Evolutionary conservation across 1,284 basidiomycete genomes (phyloP), one percentile per base, ranked within the genome.

Genomic region (Cryptococcus wingfieldii): DNA sequence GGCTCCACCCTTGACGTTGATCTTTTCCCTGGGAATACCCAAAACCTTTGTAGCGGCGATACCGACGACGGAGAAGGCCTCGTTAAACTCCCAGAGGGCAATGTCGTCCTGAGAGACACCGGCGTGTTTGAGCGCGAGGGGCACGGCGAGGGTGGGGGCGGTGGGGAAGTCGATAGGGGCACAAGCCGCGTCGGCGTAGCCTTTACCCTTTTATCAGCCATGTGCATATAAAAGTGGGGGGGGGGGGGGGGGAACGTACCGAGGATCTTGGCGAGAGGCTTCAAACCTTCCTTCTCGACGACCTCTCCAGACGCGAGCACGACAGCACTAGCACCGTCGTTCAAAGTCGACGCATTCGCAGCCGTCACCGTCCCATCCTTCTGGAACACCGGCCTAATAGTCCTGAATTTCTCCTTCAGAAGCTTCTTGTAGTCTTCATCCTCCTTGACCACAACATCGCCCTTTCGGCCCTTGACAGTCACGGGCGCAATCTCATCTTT

Each of bases 351-450:
- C 4, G 95, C 90, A 80, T 98, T 98, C 59, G 93, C 95, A 54
- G 95, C 88, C 18, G 93, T 97, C 73, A 98, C 92, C 48, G 83
- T 86, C 53, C 95, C 95, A 62, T 87, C 83, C 80, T 83, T 82
- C 64, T 89, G 89, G 83, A 98, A 98, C 27, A 89, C 88, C 47
- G 90, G 87, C 62, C 85, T 85, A 53, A 98, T 83, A 31, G 85
- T 81, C 47, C 89, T 90, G 64, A 98, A 84, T 78, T 94, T 92
- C 66, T 97, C 92, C 75, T 87, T 90, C 65, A 95, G 86, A 62
- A 96, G 86, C 68, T 90, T 87, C 80, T 90, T 98, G 84, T 92
- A 98, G 75, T 98, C 95, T 78, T 99, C 96, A 72, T 99, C 96
- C 80, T 98, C 94, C 66, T 82, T 83, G 53, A 96, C 83, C 57